Evolutionary conservation across 805 yeast species (phyloP).

Genomic region (Wickerhamia fluorescens): DNA sequence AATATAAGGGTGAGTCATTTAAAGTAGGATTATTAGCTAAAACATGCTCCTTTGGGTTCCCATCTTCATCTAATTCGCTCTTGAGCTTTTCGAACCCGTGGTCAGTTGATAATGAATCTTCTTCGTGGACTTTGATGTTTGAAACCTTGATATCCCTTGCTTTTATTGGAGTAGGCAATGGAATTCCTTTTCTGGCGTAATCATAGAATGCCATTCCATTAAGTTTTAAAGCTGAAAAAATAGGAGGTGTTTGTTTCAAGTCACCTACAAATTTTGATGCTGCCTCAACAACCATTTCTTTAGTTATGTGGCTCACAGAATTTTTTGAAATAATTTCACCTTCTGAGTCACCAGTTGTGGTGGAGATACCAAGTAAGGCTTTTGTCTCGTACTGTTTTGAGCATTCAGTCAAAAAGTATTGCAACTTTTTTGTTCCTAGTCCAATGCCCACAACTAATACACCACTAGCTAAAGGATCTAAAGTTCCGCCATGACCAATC

Average conservation of each 20-base stretch:
- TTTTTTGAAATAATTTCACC: constrained; percentile 69
- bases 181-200: constrained; percentile 82
- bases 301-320: constrained; percentile 48
- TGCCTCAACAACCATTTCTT: constrained; percentile 42
- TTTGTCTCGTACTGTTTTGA: constrained; percentile 74
- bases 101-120: constrained; percentile 45
- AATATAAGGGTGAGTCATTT: constrained; percentile 55
- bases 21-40: constrained; percentile 48
- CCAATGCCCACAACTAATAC: constrained; percentile 91
- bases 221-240: constrained; percentile 89
- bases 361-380: constrained; percentile 82
- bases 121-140: constrained; percentile 43
- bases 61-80: constrained; percentile 42
- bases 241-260: constrained; percentile 87
- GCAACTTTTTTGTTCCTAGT: constrained; percentile 76
- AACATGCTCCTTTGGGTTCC: constrained; percentile 36
- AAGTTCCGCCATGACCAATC: constrained; percentile 97
- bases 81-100: constrained; percentile 46
- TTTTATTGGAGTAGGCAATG: constrained; percentile 78
- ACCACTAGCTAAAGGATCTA: constrained; percentile 96
- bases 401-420: constrained; percentile 64
- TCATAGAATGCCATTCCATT: constrained; percentile 92
- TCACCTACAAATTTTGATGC: constrained; percentile 70
- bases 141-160: constrained; percentile 62
- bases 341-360: constrained; percentile 91